A percentile compares a stretch with the other conserved stretches of the same genome.
phyloP scores from a whole-genome alignment of 2,329 filamentous ascomycete genomes.

The Microdochium trichocladiopsis region DNA sequence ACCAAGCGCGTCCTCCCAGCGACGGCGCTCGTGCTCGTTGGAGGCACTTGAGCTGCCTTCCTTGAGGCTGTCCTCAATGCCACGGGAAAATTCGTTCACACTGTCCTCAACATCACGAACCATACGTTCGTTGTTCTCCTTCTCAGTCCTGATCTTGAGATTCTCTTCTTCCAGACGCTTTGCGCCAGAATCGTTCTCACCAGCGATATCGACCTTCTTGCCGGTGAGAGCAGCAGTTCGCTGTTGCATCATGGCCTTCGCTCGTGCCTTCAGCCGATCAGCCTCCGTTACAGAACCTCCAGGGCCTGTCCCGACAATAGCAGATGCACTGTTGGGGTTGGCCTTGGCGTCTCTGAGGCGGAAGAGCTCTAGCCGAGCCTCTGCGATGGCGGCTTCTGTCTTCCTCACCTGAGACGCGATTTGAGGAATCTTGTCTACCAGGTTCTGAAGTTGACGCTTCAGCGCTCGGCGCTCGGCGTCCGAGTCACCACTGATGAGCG shows the following conservation, averaged over 20 bases:
- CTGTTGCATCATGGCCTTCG: constrained; percentile 98
- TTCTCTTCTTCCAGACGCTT: constrained; percentile 86
- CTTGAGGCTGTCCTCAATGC: constrained; percentile 82
- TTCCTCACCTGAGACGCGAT: constrained; percentile 87
- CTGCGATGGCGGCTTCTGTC: constrained; percentile 87
- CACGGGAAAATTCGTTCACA: constrained; percentile 77
- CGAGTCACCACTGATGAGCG: constrained; percentile 64
- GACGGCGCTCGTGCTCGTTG: constrained; percentile 81
- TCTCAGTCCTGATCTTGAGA: constrained; percentile 72
- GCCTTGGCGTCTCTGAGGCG: constrained; percentile 88
- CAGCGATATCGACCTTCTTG: constrained; percentile 61
- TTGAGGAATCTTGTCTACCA: constrained; percentile 86
- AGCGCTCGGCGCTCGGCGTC: constrained; percentile 81
- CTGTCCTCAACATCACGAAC: constrained; percentile 95
- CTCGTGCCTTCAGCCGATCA: constrained; percentile 88
- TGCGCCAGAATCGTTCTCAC: constrained; percentile 71
- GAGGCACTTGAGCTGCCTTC: constrained; percentile 68
- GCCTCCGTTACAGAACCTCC: constrained; percentile 87
- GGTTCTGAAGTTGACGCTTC: constrained; percentile 80
- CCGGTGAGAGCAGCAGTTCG: constrained; percentile 88
- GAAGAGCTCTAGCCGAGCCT: constrained; percentile 88
- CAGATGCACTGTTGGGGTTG: constrained; percentile 70
- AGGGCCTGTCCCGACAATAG: constrained; percentile 86
- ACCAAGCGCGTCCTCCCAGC: constrained; percentile 93
- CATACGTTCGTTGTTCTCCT: constrained; percentile 94